Conservation (phyloP, 345 rosid species). For the Eucalyptus polyanthemos region DNA sequence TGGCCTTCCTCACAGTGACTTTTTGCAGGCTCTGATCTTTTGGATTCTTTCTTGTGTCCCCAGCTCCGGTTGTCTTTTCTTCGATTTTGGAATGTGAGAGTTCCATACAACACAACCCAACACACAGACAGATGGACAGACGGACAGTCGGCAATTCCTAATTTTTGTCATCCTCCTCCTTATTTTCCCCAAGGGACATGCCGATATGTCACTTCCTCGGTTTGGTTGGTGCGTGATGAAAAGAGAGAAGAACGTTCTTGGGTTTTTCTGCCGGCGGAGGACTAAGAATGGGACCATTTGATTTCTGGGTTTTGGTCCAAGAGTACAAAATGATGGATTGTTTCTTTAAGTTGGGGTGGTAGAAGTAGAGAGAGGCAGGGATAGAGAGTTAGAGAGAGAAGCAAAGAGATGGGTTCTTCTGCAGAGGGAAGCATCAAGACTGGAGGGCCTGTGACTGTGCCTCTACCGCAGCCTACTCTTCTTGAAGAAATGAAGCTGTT, state of each 20-base stretch:
- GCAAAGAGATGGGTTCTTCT: constrained; percentile 30
- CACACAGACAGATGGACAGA: neutral
- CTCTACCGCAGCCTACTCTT: constrained; percentile 25
- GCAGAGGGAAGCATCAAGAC: constrained; percentile 54
- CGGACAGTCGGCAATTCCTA: neutral
- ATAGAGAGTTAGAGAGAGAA: neutral
- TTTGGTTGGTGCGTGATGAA: neutral
- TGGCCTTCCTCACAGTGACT: neutral
- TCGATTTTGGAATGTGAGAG: neutral
- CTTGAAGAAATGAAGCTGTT: constrained; percentile 89
- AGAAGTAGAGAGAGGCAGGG: neutral
- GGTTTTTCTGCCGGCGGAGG: neutral
- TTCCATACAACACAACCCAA: constrained; percentile 21
- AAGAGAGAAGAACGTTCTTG: neutral
- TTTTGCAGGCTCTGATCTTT: constrained; percentile 58
- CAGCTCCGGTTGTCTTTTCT: constrained; percentile 5
- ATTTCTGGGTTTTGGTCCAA: neutral
- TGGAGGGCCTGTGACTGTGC: constrained; percentile 18
- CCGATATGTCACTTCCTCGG: neutral
- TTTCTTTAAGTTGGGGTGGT: neutral
- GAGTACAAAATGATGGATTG: neutral
- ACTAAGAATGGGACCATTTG: neutral
- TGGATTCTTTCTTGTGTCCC: constrained; percentile 18
- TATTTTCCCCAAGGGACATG: neutral
- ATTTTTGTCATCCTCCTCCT: neutral